These are phyloP conservation scores for Auriculariales sp. DNA, from an alignment of 768 basidiomycete species.

Conservation along the genomic window DNA sequence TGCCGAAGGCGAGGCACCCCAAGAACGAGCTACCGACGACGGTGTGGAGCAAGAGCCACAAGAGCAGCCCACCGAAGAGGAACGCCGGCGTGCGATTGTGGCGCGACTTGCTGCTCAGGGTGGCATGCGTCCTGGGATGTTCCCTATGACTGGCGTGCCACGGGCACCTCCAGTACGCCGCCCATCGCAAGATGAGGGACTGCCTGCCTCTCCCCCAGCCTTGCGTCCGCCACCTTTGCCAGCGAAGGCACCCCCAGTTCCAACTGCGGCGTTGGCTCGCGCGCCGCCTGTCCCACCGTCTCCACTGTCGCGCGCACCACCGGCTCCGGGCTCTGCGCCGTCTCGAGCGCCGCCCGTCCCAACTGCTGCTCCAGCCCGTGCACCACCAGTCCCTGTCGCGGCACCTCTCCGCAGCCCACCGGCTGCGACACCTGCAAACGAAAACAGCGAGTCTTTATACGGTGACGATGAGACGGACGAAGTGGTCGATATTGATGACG, in stretches of 20 bases:
- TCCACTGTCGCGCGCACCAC: not conserved
- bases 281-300: slow-evolving; percentile 15
- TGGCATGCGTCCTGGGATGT: slow-evolving; percentile 42
- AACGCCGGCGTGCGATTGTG: slow-evolving; percentile 35
- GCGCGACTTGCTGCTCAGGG: slow-evolving; percentile 41
- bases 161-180: slow-evolving; percentile 9
- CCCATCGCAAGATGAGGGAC: slow-evolving; percentile 8
- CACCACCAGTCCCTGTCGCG: slow-evolving; percentile 8
- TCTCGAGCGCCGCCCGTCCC: slow-evolving; percentile 15
- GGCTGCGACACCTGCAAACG: slow-evolving; percentile 25
- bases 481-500: slow-evolving; percentile 47
- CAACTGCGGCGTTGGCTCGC: slow-evolving; percentile 9
- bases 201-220: slow-evolving; percentile 15
- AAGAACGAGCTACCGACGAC: slow-evolving; percentile 5
- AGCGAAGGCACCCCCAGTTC: slow-evolving; percentile 8
- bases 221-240: slow-evolving; percentile 6
- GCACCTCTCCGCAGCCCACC: not conserved
- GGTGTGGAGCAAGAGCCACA: slow-evolving; percentile 8
- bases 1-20: slow-evolving; percentile 13
- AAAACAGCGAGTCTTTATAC: slow-evolving; percentile 41
- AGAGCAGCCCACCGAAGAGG: slow-evolving; percentile 17
- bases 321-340: not conserved
- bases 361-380: slow-evolving; percentile 17
- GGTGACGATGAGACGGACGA: slow-evolving; percentile 64
- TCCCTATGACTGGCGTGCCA: slow-evolving; percentile 18